A percentile compares a stretch with the other conserved stretches of the same genome.
Conservation (phyloP, 106 monocot genomes). For the Posidonia australis region DNA sequence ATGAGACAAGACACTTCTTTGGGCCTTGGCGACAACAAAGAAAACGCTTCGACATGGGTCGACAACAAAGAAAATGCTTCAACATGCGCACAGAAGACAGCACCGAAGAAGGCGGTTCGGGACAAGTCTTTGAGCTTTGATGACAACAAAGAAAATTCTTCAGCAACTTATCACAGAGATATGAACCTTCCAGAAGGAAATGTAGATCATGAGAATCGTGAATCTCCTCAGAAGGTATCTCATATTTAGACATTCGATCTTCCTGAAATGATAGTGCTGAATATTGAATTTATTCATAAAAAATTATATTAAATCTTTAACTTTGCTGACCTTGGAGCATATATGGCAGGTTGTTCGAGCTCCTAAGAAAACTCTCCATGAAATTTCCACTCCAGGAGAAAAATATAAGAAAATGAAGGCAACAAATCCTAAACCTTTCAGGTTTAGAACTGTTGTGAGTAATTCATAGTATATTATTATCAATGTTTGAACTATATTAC, state of each 20-base stretch:
- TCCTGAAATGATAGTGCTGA: no score
- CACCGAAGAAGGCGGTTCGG: background rate
- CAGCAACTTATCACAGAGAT: background rate
- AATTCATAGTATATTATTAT: background rate
- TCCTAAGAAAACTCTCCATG: background rate
- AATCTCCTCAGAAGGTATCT: background rate
- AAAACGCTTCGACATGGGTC: background rate
- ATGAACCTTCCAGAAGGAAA: background rate
- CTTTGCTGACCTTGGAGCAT: background rate
- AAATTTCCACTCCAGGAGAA: background rate
- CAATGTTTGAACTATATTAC: background rate
- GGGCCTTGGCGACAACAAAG: conserved; percentile 1
- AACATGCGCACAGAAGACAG: no score
- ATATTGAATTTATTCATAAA: no score
- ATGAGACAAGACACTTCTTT: background rate
- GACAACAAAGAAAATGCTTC: conserved; percentile 3
- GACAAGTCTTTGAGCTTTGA: background rate
- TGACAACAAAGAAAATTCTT: background rate
- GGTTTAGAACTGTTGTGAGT: conserved; percentile 79
- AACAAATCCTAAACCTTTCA: conserved; percentile 73
- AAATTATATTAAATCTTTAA: no score
- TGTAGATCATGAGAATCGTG: background rate
- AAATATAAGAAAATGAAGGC: conserved; percentile 13
- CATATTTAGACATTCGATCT: background rate
- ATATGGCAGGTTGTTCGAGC: background rate